Evolutionary conservation across 2,329 filamentous ascomycete genomes (phyloP), one percentile per base, ranked within the genome.

Genomic region (Leptosphaerulina australis): DNA sequence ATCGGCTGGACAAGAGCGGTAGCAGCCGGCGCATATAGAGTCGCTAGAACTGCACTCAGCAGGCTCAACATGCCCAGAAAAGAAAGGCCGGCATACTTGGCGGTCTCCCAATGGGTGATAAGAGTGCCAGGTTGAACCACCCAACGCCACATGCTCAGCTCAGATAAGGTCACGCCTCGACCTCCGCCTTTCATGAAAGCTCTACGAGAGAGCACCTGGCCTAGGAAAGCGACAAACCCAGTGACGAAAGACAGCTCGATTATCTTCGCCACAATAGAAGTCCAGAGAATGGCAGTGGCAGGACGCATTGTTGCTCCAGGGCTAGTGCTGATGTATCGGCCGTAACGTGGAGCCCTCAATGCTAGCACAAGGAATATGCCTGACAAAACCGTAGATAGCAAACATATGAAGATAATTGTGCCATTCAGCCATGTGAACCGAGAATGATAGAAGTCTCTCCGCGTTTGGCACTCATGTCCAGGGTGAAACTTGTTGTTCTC

Each of bases 191-290:
- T 81, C 18, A 80, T 79, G 46, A 90, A 81, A 0, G 88, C 86
- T 45, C 87, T 77, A 15, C 87, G 79, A n/a, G 83, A 90, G 12
- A 93, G 73, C 0, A 88, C 81, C 67, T 94, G 90, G 0, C 90
- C 90, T 0, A 92, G 68, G 45, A 88, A 88, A 0, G 86, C 82
- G 1, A 92, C 86, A 53, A 90, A 88, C 0, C 90, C 85, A 0
- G 88, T 90, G 3, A 90, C 88, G 63, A 91, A 93, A 0, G 86
- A 85, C 56, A 92, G 67, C 71, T 93, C 90, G 37, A 92, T 89
- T 0, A 86, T 82, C 71, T 92, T 93, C 6, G 89, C 87, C 26
- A 90, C 75, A 2, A 90, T 71, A 0, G 88, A 82, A n/a, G 83
- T 85, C 0, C 92, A 64, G 1, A 89, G 72, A 0, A 83, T 85